These are phyloP conservation scores for Chlamydomonas sp. DNA, from an alignment of 139 green algal species.

Conservation along the genomic window DNA sequence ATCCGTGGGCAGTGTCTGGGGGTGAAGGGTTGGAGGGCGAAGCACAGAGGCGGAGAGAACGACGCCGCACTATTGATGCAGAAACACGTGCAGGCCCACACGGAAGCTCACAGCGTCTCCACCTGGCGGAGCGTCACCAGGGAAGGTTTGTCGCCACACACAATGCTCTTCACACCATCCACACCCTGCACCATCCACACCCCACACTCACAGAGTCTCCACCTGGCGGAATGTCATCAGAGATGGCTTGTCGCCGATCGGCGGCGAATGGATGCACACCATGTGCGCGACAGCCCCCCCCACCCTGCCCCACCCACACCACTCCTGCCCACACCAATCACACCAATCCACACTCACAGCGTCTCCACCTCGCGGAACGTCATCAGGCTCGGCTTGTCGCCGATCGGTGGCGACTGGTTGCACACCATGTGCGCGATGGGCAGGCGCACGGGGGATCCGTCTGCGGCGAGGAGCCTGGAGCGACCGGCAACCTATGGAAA, in stretches of 20 bases:
- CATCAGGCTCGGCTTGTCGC: constrained; percentile 86
- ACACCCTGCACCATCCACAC: too few species aligned
- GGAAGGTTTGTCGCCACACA: constrained; percentile 75
- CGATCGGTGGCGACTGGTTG: constrained; percentile 82
- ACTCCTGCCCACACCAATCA: too few species aligned
- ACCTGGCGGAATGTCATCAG: constrained; percentile 96
- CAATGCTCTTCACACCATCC: too few species aligned
- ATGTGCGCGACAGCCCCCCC: constrained; percentile 92
- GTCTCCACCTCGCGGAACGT: constrained; percentile 95
- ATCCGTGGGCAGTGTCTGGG: background rate
- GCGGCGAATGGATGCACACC: constrained; percentile 85
- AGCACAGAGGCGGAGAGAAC: background rate
- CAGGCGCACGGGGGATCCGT: constrained; percentile 57
- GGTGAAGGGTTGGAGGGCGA: background rate
- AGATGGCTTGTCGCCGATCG: constrained; percentile 76
- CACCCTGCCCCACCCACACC: too few species aligned
- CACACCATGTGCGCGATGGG: constrained; percentile 95
- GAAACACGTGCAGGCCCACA: too few species aligned
- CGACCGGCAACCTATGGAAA: too few species aligned
- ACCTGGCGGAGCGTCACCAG: constrained; percentile 96
- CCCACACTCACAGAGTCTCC: constrained; percentile 94
- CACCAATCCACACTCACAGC: too few species aligned
- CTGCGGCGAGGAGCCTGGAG: constrained; percentile 40
- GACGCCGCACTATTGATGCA: too few species aligned
- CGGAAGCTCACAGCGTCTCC: constrained; percentile 94